phyloP scores from a whole-genome alignment of 2,329 filamentous ascomycete genomes.

The Fusarium xyrophilum region DNA sequence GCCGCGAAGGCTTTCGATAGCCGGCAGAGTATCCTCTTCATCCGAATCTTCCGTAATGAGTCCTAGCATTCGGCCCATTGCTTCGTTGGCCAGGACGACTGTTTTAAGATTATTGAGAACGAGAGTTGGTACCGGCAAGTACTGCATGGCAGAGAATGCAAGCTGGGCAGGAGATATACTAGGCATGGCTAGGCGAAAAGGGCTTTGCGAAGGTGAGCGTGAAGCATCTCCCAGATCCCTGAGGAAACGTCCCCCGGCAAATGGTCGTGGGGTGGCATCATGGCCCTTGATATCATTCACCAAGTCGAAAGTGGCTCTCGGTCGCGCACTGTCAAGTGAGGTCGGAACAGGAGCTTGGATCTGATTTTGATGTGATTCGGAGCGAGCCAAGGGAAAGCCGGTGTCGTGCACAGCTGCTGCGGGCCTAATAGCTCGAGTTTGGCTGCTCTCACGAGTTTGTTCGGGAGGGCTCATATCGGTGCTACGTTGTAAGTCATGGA shows the following conservation, averaged over 20 bases:
- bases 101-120: conserved; percentile 74
- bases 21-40: conserved; percentile 51
- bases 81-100: conserved; percentile 75
- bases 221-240: conserved; percentile 41
- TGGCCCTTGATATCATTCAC: conserved; percentile 21
- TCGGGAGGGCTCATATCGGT: conserved; percentile 47
- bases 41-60: conserved; percentile 55
- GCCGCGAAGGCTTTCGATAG: conserved; percentile 68
- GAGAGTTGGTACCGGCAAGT: conserved; percentile 74
- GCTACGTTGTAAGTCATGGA: conserved; percentile 39
- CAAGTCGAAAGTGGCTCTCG: conserved; percentile 30
- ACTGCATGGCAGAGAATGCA: conserved; percentile 74
- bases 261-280: conserved; percentile 39
- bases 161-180: conserved; percentile 59
- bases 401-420: conserved; percentile 35
- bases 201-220: conserved; percentile 49
- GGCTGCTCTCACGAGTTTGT: conserved; percentile 42
- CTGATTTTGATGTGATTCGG: conserved; percentile 23
- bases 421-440: conserved; percentile 41
- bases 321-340: conserved; percentile 17
- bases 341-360: conserved; percentile 26
- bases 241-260: conserved; percentile 46
- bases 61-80: conserved; percentile 73
- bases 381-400: conserved; percentile 25
- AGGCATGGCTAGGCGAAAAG: conserved; percentile 54